Conservation (phyloP, 805 yeast genomes). For the Candida wancherniae region DNA sequence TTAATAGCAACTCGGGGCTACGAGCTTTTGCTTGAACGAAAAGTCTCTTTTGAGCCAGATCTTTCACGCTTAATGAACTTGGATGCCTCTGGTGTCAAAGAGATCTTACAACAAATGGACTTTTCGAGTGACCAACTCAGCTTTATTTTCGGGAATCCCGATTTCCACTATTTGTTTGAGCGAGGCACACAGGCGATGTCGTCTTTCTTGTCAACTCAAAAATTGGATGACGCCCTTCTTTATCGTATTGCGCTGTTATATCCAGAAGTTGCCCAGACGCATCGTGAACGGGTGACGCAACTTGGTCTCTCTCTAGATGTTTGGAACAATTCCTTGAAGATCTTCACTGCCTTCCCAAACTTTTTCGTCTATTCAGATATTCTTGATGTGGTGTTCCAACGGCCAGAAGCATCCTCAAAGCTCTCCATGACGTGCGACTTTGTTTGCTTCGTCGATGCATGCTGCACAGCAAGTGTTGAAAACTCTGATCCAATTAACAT, state of each 20-base stretch:
- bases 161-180: constrained; percentile 10
- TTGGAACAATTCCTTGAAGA: constrained; percentile 19
- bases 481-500: constrained; percentile 21
- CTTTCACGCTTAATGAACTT: constrained; percentile 7
- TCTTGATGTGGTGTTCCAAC: constrained; percentile 18
- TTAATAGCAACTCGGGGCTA: constrained; percentile 5
- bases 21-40: constrained; percentile 4
- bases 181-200: constrained; percentile 2
- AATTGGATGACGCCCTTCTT: constrained; percentile 12
- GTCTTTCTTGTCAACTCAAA: constrained; percentile 2
- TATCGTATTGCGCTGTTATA: constrained; percentile 11
- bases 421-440: constrained; percentile 24
- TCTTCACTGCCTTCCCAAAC: constrained; percentile 12
- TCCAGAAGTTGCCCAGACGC: constrained; percentile 8
- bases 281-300: constrained; percentile 8
- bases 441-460: constrained; percentile 22
- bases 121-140: constrained; percentile 6
- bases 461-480: constrained; percentile 6
- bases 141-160: constrained; percentile 5
- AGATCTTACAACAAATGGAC: constrained; percentile 3
- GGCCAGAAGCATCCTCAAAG: constrained; percentile 23
- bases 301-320: constrained; percentile 15
- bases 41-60: constrained; percentile 7
- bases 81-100: constrained; percentile 6
- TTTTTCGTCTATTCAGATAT: constrained; percentile 13